phyloP scores from a whole-genome alignment of 1,284 basidiomycete species.

The Puccinia coronata region DNA sequence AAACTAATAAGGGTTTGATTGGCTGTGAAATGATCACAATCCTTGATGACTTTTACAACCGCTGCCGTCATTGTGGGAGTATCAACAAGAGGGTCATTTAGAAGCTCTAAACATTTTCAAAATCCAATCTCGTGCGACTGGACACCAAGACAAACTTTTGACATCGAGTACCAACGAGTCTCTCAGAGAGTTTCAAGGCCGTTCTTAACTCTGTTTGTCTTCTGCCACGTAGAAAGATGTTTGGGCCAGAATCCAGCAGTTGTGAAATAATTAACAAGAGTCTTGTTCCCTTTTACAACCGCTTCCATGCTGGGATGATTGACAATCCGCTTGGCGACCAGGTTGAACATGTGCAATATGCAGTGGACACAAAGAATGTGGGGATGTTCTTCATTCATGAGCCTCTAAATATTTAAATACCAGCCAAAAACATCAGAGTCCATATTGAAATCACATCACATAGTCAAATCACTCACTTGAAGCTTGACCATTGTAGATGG shows the following conservation, averaged over 20 bases:
- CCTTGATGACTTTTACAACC: neutral
- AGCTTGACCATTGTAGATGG: too few species aligned
- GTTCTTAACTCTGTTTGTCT: neutral
- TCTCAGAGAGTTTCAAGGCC: neutral
- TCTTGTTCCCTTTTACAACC: too few species aligned
- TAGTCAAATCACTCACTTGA: too few species aligned
- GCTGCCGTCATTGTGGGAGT: neutral
- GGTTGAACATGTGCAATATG: too few species aligned
- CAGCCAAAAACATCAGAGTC: too few species aligned
- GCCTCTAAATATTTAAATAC: neutral
- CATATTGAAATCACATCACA: too few species aligned
- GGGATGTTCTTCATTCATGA: too few species aligned
- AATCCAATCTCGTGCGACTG: conserved; percentile 4
- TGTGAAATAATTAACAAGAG: neutral
- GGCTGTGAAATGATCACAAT: too few species aligned
- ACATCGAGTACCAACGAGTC: neutral
- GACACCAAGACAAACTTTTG: too few species aligned
- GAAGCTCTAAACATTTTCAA: neutral
- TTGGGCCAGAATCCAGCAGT: too few species aligned
- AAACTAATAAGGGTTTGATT: neutral
- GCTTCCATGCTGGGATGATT: neutral
- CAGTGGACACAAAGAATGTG: too few species aligned
- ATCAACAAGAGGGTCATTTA: neutral
- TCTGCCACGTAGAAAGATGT: neutral
- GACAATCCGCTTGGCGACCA: conserved; percentile 2